A percentile compares a stretch with the other conserved stretches of the same genome.
Conservation (phyloP, 306 rosid species). For the Astragalus glycyphyllos region DNA sequence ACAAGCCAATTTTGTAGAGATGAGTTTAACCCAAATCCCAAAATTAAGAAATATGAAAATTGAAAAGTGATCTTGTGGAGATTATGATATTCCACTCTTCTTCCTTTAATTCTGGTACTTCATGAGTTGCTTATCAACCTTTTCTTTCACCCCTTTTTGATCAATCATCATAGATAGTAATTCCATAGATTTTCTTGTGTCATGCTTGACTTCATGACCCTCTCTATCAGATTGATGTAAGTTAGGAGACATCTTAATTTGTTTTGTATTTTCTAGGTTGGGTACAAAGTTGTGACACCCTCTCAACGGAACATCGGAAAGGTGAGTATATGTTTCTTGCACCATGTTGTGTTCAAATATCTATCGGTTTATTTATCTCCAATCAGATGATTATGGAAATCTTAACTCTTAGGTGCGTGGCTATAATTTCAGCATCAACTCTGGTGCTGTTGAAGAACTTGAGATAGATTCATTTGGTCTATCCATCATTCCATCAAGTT, state of each 20-base stretch:
- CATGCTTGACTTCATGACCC: slow-evolving; percentile 20
- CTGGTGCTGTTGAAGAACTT: slow-evolving; percentile 84
- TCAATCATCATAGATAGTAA: slow-evolving; percentile 3
- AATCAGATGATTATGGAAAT: slow-evolving; percentile 33
- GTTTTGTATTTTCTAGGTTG: slow-evolving; percentile 75
- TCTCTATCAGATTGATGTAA: slow-evolving; percentile 10
- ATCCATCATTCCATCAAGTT: slow-evolving; percentile 86
- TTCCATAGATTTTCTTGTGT: slow-evolving; percentile 21
- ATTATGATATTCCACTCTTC: slow-evolving; percentile 10
- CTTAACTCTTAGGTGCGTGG: slow-evolving; percentile 73
- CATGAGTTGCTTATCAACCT: slow-evolving; percentile 3
- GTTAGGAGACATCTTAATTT: slow-evolving; percentile 37
- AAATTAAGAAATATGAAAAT: background rate
- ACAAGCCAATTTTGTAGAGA: too few relatives aligned
- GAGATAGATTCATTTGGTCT: slow-evolving; percentile 95
- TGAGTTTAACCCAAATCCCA: too few relatives aligned
- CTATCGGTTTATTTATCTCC: background rate
- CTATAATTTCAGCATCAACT: slow-evolving; percentile 81
- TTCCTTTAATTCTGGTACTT: background rate
- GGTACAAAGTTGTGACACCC: slow-evolving; percentile 87
- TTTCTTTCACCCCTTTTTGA: slow-evolving; percentile 24
- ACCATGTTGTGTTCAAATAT: background rate
- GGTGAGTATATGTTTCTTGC: slow-evolving; percentile 52
- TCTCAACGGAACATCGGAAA: slow-evolving; percentile 80
- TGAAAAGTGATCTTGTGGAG: background rate